A percentile compares a stretch with the other conserved stretches of the same genome.
Evolutionary conservation across 192 early-diverging fungal genomes (phyloP).

Genomic region (Coemansia guatemalensis): DNA sequence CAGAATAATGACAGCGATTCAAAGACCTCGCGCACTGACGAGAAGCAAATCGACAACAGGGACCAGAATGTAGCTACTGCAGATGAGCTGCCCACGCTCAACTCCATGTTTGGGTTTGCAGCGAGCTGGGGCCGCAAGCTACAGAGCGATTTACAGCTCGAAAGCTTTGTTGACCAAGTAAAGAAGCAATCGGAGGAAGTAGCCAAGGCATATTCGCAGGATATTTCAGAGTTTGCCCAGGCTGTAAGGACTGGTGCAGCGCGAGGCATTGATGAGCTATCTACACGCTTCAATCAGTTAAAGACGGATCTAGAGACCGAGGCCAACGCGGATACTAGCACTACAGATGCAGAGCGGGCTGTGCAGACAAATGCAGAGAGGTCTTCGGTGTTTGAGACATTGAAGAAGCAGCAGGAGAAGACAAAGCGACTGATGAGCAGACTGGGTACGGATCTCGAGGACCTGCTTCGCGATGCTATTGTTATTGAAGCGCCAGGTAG

Average conservation of each 20-base stretch:
- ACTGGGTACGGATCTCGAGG: conserved; percentile 43
- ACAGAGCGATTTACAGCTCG: conserved; percentile 33
- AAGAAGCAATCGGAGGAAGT: conserved; percentile 48
- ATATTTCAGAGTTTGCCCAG: conserved; percentile 49
- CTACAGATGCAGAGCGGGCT: too few species aligned
- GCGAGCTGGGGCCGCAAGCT: conserved; percentile 45
- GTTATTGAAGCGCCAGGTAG: conserved; percentile 49
- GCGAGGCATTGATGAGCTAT: conserved; percentile 42
- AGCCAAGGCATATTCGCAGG: conserved; percentile 46
- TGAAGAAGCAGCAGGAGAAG: conserved; percentile 29
- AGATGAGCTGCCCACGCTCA: conserved; percentile 13
- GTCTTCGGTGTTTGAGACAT: conserved; percentile 10
- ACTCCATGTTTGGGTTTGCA: conserved; percentile 46
- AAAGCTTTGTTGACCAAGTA: conserved; percentile 39
- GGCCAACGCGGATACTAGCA: not conserved
- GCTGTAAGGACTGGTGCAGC: conserved; percentile 37
- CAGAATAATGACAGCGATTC: conserved; percentile 10
- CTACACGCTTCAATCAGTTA: conserved; percentile 30
- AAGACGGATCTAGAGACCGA: conserved; percentile 26
- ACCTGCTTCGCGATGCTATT: conserved; percentile 44
- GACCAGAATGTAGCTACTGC: not conserved
- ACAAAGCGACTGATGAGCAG: conserved; percentile 34
- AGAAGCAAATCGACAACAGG: conserved; percentile 3
- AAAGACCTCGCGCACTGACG: not conserved
- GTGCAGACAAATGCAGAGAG: conserved; percentile 12